Conservation (phyloP, 164 flowering plant genomes). For the Echeveria elegans region DNA sequence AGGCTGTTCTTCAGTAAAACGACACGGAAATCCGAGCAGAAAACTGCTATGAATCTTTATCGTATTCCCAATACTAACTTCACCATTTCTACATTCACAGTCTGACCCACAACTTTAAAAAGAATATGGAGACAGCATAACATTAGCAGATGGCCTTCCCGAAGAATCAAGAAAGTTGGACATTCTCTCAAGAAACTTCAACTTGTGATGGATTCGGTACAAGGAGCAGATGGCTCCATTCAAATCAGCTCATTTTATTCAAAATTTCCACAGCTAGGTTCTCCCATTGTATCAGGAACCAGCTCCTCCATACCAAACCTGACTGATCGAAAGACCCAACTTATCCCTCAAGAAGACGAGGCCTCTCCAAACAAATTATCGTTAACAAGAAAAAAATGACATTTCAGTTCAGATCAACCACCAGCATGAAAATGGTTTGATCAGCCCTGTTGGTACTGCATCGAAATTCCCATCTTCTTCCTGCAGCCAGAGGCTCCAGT, state of each 20-base stretch:
- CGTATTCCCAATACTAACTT: conserved; percentile 1
- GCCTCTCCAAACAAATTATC: not conserved
- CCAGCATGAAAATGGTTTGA: conserved; percentile 21
- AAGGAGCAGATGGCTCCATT: conserved; percentile 56
- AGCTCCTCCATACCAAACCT: conserved; percentile 23
- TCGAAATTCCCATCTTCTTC: conserved; percentile 58
- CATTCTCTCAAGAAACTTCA: conserved; percentile 73
- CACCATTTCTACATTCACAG: conserved; percentile 26
- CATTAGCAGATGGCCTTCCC: conserved; percentile 79
- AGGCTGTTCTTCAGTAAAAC: not conserved
- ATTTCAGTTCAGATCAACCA: conserved; percentile 14
- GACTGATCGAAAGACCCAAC: conserved; percentile 9
- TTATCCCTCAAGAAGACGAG: not conserved
- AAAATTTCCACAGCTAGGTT: conserved; percentile 55
- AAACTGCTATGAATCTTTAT: not conserved
- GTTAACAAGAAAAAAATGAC: not conserved
- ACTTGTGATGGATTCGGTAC: conserved; percentile 73
- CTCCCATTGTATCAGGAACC: conserved; percentile 35
- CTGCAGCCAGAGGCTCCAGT: conserved; percentile 57
- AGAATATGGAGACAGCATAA: conserved; percentile 89
- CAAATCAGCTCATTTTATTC: conserved; percentile 54
- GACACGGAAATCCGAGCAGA: not conserved
- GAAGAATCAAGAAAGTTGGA: conserved; percentile 83
- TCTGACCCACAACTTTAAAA: conserved; percentile 89
- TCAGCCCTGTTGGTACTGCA: conserved; percentile 22